These are phyloP conservation scores for Gnaphalium uliginosum DNA, from an alignment of 129 eudicot genomes.

Conservation along the genomic window DNA sequence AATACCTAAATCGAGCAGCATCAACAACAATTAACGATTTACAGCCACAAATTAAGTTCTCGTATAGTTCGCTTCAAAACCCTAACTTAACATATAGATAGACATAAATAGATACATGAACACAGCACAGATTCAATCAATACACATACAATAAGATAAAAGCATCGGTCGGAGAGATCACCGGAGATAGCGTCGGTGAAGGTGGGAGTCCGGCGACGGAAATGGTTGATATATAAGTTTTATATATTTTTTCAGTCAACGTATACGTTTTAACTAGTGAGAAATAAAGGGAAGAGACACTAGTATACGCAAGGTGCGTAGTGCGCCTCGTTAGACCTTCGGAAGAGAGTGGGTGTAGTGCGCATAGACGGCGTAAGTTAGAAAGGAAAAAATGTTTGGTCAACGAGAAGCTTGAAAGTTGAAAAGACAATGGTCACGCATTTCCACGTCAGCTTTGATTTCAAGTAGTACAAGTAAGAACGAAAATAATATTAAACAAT, in stretches of 20 bases:
- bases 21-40: background rate
- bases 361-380: slow-evolving; percentile 50
- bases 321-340: slow-evolving; percentile 45
- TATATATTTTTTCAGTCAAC: slow-evolving; percentile 34
- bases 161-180: background rate
- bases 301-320: slow-evolving; percentile 69
- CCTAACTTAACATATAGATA: slow-evolving; percentile 22
- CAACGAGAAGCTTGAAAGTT: slow-evolving; percentile 49
- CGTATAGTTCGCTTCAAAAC: slow-evolving; percentile 22
- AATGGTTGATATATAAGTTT: slow-evolving; percentile 15
- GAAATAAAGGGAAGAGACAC: slow-evolving; percentile 36
- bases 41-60: slow-evolving; percentile 19
- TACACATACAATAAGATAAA: background rate
- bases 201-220: slow-evolving; percentile 17
- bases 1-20: slow-evolving; percentile 25
- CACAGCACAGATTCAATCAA: slow-evolving; percentile 6
- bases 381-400: slow-evolving; percentile 19
- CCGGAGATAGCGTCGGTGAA: slow-evolving; percentile 15
- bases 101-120: slow-evolving; percentile 11
- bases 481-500: background rate
- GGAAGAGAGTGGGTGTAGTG: slow-evolving; percentile 37
- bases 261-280: slow-evolving; percentile 37
- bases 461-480: slow-evolving; percentile 11
- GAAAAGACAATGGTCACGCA: slow-evolving; percentile 39
- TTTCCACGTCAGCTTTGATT: slow-evolving; percentile 42